phyloP scores from a whole-genome alignment of 2,329 filamentous ascomycete genomes.

The Emergomyces pasteurianus region DNA sequence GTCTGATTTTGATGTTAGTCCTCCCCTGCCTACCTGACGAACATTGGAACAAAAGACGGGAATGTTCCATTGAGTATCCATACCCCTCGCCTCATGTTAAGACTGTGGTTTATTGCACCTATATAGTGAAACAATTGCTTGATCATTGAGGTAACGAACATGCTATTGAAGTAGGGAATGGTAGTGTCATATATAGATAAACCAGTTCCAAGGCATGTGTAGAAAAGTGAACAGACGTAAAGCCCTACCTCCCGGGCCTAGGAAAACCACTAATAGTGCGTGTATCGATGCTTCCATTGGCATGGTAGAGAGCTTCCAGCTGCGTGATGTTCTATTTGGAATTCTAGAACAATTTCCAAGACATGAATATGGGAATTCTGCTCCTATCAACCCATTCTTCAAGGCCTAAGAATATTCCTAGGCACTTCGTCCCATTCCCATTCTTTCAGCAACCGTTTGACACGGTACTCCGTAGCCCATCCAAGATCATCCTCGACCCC shows the following conservation, averaged over 20 bases:
- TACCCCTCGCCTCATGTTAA: neutral
- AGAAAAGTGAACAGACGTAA: neutral
- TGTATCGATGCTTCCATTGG: neutral
- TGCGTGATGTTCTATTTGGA: neutral
- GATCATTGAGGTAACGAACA: neutral
- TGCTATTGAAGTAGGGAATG: neutral
- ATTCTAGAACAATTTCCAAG: neutral
- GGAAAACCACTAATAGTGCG: neutral
- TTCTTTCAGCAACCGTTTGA: constrained; percentile 38
- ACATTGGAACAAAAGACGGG: too few relatives aligned
- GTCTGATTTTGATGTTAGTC: neutral
- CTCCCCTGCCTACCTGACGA: too few relatives aligned
- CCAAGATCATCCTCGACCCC: constrained; percentile 53
- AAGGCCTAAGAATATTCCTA: neutral
- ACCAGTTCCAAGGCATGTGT: neutral
- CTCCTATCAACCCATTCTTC: neutral
- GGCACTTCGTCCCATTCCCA: constrained; percentile 21
- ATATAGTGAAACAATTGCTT: neutral
- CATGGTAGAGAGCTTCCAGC: neutral
- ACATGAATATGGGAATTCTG: neutral
- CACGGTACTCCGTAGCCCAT: constrained; percentile 51
- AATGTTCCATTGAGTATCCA: neutral
- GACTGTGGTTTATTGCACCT: neutral
- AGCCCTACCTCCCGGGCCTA: neutral
- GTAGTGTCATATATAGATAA: neutral